These are phyloP conservation scores for Cydonia oblonga DNA, from an alignment of 331 rosid species.

Conservation along the genomic window DNA sequence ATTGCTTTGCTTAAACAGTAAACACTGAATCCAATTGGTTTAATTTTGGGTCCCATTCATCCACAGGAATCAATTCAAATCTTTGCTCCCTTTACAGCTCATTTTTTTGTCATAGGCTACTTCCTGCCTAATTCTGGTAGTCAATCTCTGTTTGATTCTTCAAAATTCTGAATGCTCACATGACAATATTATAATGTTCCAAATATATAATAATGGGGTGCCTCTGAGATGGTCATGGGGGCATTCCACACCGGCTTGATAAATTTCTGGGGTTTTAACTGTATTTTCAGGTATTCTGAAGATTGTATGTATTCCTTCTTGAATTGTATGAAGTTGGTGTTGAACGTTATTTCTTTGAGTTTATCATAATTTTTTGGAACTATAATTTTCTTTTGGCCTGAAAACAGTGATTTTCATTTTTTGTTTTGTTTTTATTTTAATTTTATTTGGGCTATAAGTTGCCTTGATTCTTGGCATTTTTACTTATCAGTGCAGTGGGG, in stretches of 20 bases:
- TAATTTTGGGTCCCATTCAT: conserved; percentile 39
- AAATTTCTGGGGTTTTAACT: conserved; percentile 24
- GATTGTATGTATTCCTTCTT: not conserved
- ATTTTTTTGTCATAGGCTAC: not conserved
- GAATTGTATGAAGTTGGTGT: not conserved
- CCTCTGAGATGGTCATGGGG: conserved; percentile 21
- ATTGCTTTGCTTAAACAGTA: conserved; percentile 15
- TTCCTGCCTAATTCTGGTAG: not conserved
- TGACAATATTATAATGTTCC: conserved; percentile 10
- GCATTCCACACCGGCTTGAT: conserved; percentile 19
- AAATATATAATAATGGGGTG: not conserved
- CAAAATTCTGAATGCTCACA: conserved; percentile 14
- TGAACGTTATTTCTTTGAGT: not conserved
- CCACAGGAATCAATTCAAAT: conserved; percentile 20
- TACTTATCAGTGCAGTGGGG: not conserved
- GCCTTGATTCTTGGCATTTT: conserved; percentile 15
- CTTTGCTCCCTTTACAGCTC: conserved; percentile 14
- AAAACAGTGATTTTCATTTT: not conserved
- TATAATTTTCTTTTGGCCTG: not conserved
- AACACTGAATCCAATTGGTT: conserved; percentile 9
- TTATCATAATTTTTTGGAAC: not conserved
- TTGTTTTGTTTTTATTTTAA: not conserved
- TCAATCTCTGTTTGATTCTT: conserved; percentile 2
- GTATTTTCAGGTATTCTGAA: conserved; percentile 30
- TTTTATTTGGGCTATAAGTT: conserved; percentile 8